Percentiles rank a stretch among this genome's conserved stretches.
phyloP scores from a whole-genome alignment of 169 alveolate genomes.

The Plasmodium vivax region DNA sequence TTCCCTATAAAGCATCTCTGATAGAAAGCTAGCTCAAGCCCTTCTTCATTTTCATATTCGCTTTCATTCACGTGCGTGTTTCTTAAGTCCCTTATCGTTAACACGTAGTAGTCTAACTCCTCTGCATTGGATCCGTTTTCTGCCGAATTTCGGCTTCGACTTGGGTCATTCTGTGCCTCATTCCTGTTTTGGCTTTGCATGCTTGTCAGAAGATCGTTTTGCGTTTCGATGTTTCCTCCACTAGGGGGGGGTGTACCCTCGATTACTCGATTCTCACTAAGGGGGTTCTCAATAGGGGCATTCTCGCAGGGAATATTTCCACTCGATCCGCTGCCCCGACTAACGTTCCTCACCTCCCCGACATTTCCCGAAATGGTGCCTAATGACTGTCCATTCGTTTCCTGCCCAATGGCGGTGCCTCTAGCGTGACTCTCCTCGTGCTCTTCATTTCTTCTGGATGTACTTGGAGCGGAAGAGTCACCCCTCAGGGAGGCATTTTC shows the following conservation, averaged over 20 bases:
- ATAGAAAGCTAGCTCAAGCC: background rate
- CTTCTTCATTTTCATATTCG: conserved; percentile 4
- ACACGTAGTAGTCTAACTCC: conserved; percentile 45
- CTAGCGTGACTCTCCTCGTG: background rate
- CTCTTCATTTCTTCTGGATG: background rate
- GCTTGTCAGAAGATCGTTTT: conserved; percentile 1
- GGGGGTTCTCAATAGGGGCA: background rate
- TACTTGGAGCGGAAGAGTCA: background rate
- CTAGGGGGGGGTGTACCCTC: background rate
- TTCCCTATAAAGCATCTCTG: conserved; percentile 48
- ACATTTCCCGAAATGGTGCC: background rate
- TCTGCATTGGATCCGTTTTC: conserved; percentile 17
- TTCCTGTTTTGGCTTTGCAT: background rate
- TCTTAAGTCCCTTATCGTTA: conserved; percentile 34
- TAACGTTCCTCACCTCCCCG: background rate
- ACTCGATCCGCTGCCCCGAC: background rate
- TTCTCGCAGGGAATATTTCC: background rate
- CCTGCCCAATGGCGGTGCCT: background rate
- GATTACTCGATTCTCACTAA: background rate
- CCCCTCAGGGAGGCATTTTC: background rate
- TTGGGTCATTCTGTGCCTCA: background rate
- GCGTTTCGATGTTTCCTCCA: background rate
- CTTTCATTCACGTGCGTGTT: conserved; percentile 16
- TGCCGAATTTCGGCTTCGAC: conserved; percentile 1
- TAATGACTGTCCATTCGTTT: background rate